A percentile compares a stretch with the other conserved stretches of the same genome.
Evolutionary conservation across 148 eudicot genomes (phyloP).

Genomic region (Rhododendron vialii): DNA sequence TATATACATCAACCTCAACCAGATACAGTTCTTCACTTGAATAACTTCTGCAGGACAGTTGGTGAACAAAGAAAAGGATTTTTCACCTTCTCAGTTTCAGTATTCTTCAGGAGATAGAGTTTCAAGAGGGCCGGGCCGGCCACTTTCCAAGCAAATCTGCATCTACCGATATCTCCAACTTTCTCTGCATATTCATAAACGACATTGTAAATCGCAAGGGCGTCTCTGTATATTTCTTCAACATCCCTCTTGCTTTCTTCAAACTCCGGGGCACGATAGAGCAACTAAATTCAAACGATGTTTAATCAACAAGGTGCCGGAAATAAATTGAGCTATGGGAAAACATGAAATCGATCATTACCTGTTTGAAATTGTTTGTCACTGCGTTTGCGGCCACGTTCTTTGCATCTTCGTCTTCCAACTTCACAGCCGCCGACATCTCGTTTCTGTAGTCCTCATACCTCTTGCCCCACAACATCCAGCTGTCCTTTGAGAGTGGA

Average conservation of each 20-base stretch:
- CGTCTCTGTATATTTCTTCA: slow-evolving; percentile 42
- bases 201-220: slow-evolving; percentile 51
- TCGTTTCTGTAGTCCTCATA: slow-evolving; percentile 37
- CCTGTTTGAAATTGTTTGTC: slow-evolving; percentile 52
- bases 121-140: slow-evolving; percentile 53
- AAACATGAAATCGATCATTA: slow-evolving; percentile 9
- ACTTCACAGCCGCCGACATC: slow-evolving; percentile 32
- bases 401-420: slow-evolving; percentile 12
- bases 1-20: not conserved
- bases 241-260: slow-evolving; percentile 37
- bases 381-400: slow-evolving; percentile 31
- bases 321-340: not conserved
- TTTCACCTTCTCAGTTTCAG: slow-evolving; percentile 7
- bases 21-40: not conserved
- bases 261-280: slow-evolving; percentile 51
- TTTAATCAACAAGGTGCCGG: not conserved
- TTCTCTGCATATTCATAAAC: slow-evolving; percentile 39
- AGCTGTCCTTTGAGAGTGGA: slow-evolving; percentile 24
- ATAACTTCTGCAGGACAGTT: slow-evolving; percentile 31
- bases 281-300: slow-evolving; percentile 26
- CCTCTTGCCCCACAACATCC: slow-evolving; percentile 33
- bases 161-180: not conserved
- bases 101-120: slow-evolving; percentile 12
- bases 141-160: slow-evolving; percentile 72
- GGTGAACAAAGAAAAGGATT: slow-evolving; percentile 24